Percentiles rank a stretch among this genome's conserved stretches.
These are phyloP conservation scores for Metschnikowia vanudenii DNA, from an alignment of 805 yeast species.

Conservation along the genomic window DNA sequence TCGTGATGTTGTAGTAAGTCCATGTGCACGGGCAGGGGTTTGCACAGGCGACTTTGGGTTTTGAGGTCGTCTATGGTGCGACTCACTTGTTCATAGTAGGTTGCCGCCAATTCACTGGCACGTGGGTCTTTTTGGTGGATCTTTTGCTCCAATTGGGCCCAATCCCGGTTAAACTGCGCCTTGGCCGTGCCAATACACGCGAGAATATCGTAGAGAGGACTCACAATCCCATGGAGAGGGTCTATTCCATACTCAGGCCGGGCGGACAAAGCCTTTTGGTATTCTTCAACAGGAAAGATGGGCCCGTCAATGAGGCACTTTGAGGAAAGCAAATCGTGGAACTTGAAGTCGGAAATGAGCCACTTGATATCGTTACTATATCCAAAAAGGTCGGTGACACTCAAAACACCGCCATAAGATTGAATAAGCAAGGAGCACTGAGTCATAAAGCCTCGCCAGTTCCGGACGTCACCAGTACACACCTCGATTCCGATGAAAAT, in stretches of 20 bases:
- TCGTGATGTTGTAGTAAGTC: conserved; percentile 8
- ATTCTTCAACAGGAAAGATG: conserved; percentile 16
- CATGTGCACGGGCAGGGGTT: conserved; percentile 17
- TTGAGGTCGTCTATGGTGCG: conserved; percentile 2
- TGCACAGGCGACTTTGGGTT: conserved; percentile 7
- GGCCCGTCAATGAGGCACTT: conserved; percentile 20
- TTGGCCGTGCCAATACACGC: conserved; percentile 17
- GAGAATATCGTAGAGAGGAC: conserved; percentile 18
- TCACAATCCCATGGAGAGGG: conserved; percentile 19
- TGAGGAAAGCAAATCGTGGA: conserved; percentile 22
- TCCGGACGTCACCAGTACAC: conserved; percentile 22
- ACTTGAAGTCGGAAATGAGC: conserved; percentile 22
- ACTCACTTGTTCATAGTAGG: conserved; percentile 12
- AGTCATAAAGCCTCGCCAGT: conserved; percentile 21
- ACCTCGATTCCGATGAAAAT: conserved; percentile 23
- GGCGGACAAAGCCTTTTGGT: conserved; percentile 14
- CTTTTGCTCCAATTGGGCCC: conserved; percentile 5
- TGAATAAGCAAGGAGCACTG: conserved; percentile 17
- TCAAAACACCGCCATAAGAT: conserved; percentile 18
- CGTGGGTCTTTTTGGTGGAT: background rate
- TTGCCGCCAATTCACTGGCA: conserved; percentile 4
- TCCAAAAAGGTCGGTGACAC: conserved; percentile 13
- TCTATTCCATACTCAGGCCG: conserved; percentile 19
- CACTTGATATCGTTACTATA: conserved; percentile 22
- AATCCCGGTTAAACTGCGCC: conserved; percentile 10